Base-by-base conservation (phyloP, 148 eudicot species). In the Fagopyrum tataricum region DNA sequence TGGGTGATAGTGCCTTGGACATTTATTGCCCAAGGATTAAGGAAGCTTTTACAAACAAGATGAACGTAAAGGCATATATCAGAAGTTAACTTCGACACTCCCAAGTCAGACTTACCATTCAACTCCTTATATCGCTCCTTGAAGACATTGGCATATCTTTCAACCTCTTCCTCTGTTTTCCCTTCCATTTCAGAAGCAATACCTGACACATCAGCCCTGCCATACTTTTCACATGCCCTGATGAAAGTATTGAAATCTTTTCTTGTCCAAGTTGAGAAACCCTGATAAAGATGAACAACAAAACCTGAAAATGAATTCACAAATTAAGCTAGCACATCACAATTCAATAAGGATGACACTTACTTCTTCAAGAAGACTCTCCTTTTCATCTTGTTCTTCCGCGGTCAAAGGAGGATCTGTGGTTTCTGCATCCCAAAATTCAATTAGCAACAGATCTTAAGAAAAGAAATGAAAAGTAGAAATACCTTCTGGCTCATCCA, bases 181-280 rank as follows among this genome's bases (percentile, higher is more conserved):
- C 99, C 97, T 77, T 96, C 99, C 99, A 96, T 96, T 87, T 96
- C 97, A 73, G 76, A 76, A 78, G 94, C 94, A 81, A 96, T 90
- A 79, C 87, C 76, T 71, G 72, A 84, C 31, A 90, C 77, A 82
- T 96, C 99, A 80, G 75, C 82, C 73, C 99, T 85, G 15, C 99
- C 99, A 82, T 85, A 89, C 79, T 88, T 96, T 80, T 96, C 97
- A 79, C 99, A 92, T 44, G 97, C 99, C 86, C 97, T 86, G 72
- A 89, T 86, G 81, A 95, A 95, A 39, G 94, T 87, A 83, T 95
- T 95, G 75, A 92, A 95, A 81, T 95, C 99, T 78, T 87, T 88
- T 78, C 93, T 92, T 53, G 91, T 83, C 99, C 99, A 95, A 14
- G 86, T 82, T 26, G 97, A 87, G 76, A 95, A 95, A 26, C 99